Evolutionary conservation across 2,329 filamentous ascomycete species (phyloP).

Genomic region (Ophiosphaerella narmari): DNA sequence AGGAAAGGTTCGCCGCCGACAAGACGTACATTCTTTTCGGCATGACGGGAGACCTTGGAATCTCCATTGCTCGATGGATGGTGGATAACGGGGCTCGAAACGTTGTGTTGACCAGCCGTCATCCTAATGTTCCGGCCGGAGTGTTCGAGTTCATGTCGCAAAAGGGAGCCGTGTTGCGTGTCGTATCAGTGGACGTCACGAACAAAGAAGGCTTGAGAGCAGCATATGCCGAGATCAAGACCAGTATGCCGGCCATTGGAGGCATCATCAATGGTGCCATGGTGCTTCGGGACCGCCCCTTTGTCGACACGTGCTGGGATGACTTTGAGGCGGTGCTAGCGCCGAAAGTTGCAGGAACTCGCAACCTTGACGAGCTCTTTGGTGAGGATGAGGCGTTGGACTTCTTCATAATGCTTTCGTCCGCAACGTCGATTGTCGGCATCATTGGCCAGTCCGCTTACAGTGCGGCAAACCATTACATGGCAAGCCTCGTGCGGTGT

Average conservation of each 20-base stretch:
- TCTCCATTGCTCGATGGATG: conserved; percentile 23
- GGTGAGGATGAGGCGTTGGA: conserved; percentile 10
- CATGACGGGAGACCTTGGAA: conserved; percentile 18
- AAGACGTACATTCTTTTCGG: conserved; percentile 25
- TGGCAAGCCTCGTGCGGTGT: conserved; percentile 45
- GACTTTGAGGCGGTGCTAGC: not conserved
- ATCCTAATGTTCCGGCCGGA: conserved; percentile 30
- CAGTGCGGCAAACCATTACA: conserved; percentile 39
- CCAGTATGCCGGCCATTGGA: conserved; percentile 9
- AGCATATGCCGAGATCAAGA: no score
- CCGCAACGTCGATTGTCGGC: conserved; percentile 9
- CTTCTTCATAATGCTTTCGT: conserved; percentile 25
- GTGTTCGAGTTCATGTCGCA: conserved; percentile 1
- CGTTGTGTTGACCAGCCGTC: conserved; percentile 46
- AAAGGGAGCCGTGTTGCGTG: conserved; percentile 7
- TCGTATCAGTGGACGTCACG: conserved; percentile 9
- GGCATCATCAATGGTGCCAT: conserved; percentile 23
- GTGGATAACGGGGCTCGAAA: conserved; percentile 17
- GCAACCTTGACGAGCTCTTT: not conserved
- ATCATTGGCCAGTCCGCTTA: conserved; percentile 18
- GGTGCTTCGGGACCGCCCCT: conserved; percentile 12
- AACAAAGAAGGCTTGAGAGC: no score
- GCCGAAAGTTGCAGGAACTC: conserved; percentile 22
- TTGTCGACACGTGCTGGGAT: conserved; percentile 9
- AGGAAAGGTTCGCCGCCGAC: not conserved